Percentiles rank a stretch among this genome's conserved stretches.
phyloP scores from a whole-genome alignment of 179 eudicot species.

The Corrigiola litoralis region DNA sequence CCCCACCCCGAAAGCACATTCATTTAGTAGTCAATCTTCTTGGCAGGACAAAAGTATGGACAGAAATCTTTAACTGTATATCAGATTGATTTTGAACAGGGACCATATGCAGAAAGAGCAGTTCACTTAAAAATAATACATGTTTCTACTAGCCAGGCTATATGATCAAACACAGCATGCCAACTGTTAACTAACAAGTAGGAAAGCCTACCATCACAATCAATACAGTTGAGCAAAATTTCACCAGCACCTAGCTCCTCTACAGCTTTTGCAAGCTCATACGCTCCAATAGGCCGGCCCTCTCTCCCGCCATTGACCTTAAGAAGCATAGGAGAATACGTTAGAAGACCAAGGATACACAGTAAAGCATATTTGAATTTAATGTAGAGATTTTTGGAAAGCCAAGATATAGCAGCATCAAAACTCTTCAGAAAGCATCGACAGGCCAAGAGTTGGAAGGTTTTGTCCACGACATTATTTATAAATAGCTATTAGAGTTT shows the following conservation, averaged over 20 bases:
- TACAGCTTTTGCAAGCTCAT: slow-evolving; percentile 97
- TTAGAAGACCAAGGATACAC: background rate
- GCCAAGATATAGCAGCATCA: no score
- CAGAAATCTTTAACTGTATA: no score
- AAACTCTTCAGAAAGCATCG: no score
- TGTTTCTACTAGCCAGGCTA: background rate
- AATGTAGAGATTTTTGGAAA: no score
- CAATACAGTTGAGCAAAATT: slow-evolving; percentile 89
- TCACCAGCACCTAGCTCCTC: slow-evolving; percentile 98
- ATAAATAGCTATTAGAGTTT: no score
- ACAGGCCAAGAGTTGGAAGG: no score
- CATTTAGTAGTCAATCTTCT: background rate
- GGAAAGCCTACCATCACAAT: slow-evolving; percentile 70
- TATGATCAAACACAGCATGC: background rate
- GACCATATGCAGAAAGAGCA: no score
- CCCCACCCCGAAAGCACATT: background rate
- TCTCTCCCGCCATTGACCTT: slow-evolving; percentile 98
- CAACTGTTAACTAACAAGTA: background rate
- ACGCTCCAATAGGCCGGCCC: slow-evolving; percentile 92
- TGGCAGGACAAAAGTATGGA: background rate
- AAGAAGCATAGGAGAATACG: slow-evolving; percentile 3
- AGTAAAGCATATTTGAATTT: no score
- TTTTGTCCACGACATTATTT: no score
- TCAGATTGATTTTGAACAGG: no score
- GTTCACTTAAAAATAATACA: no score